phyloP scores from a whole-genome alignment of 179 eudicot species.

The Beta macrorhiza region DNA sequence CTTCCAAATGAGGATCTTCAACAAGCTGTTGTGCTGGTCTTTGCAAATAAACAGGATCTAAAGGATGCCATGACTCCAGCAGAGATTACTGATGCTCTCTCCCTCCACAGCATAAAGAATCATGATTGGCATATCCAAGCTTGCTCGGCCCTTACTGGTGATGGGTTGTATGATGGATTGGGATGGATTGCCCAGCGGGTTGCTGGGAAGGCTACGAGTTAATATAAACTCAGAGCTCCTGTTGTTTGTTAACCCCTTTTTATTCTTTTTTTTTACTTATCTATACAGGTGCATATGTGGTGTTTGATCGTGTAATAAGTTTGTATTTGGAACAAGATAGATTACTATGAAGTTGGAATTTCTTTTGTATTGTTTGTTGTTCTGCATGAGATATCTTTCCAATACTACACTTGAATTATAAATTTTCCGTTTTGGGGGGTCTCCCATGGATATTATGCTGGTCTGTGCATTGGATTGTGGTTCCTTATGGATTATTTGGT shows the following conservation, averaged over 20 bases:
- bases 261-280: background rate
- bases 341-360: constrained; percentile 9
- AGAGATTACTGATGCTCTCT: constrained; percentile 90
- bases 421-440: background rate
- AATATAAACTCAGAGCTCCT: constrained; percentile 28
- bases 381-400: constrained; percentile 3
- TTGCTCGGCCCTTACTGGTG: constrained; percentile 85
- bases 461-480: background rate
- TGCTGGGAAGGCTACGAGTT: constrained; percentile 79
- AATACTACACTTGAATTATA: background rate
- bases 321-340: constrained; percentile 1
- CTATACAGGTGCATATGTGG: constrained; percentile 19
- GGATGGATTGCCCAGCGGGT: constrained; percentile 96
- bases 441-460: background rate
- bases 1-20: constrained; percentile 92
- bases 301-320: constrained; percentile 24
- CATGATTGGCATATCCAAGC: constrained; percentile 99
- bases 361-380: constrained; percentile 4
- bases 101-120: constrained; percentile 86
- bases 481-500: background rate
- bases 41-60: constrained; percentile 93
- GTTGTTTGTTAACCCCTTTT: constrained; percentile 7
- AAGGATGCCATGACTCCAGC: constrained; percentile 93
- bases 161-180: constrained; percentile 89
- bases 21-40: constrained; percentile 65